Evolutionary conservation across 352 stramenopile species (phyloP).

Genomic region (Phytophthora pisi): DNA sequence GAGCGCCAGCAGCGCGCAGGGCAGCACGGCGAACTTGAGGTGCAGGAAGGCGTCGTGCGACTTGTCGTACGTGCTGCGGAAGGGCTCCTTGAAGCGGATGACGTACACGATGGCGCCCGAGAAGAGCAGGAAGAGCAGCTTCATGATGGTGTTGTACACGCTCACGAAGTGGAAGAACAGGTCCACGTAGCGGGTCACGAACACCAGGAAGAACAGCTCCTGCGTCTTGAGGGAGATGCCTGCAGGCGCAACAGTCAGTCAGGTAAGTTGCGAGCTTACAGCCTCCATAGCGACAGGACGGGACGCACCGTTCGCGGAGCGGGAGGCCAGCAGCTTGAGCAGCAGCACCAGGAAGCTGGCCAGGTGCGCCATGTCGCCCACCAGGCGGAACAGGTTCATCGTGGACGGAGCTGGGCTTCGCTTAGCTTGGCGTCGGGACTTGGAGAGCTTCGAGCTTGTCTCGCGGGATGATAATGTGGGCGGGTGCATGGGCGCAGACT

Average conservation of each 20-base stretch:
- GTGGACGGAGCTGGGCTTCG: not conserved
- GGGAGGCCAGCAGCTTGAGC: conserved; percentile 93
- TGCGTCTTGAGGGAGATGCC: conserved; percentile 99
- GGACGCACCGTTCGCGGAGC: conserved; percentile 70
- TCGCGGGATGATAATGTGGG: not conserved
- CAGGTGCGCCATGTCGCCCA: conserved; percentile 99
- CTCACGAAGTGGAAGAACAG: conserved; percentile 96
- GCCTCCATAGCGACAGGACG: too few relatives aligned
- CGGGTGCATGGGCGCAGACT: not conserved
- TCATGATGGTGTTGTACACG: conserved; percentile 99
- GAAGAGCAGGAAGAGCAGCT: conserved; percentile 97
- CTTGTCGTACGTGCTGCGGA: conserved; percentile 98
- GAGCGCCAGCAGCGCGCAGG: conserved; percentile 95
- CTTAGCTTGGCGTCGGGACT: conserved; percentile 1
- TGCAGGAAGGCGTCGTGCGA: conserved; percentile 99
- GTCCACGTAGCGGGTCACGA: conserved; percentile 98
- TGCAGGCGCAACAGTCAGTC: conserved; percentile 24
- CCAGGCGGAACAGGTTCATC: conserved; percentile 98
- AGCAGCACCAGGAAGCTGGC: conserved; percentile 99
- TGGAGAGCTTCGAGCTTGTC: conserved; percentile 3
- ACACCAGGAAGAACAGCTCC: conserved; percentile 99
- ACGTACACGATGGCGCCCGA: conserved; percentile 98
- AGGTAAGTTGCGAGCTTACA: not conserved
- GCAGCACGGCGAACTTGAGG: conserved; percentile 97
- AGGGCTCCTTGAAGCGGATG: conserved; percentile 96